phyloP scores from a whole-genome alignment of 139 green algal genomes.

The Nannochloris sp. region DNA sequence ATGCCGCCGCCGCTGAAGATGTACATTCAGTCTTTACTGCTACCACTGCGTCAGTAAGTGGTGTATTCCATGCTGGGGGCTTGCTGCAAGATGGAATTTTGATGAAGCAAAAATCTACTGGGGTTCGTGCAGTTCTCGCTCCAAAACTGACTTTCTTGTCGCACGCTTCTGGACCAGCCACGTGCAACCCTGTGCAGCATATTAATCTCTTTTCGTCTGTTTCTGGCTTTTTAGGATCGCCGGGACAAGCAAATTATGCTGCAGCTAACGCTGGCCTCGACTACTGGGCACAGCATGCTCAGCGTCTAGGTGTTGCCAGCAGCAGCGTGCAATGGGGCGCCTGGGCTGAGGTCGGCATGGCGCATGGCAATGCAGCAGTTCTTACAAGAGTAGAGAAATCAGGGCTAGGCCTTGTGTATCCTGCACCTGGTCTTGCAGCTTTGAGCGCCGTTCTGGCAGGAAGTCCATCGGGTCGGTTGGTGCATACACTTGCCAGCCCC shows the following conservation, averaged over 20 bases:
- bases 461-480: background rate
- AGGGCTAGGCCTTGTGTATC: conserved; percentile 54
- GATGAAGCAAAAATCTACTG: conserved; percentile 29
- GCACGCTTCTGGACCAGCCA: background rate
- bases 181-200: background rate
- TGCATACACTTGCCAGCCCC: background rate
- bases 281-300: background rate
- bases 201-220: conserved; percentile 41
- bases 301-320: background rate
- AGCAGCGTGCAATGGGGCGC: conserved; percentile 39
- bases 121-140: conserved; percentile 17
- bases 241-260: conserved; percentile 41
- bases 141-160: conserved; percentile 20
- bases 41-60: background rate
- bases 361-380: conserved; percentile 16
- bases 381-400: conserved; percentile 43
- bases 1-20: no score
- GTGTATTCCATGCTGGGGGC: conserved; percentile 53
- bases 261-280: conserved; percentile 35
- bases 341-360: conserved; percentile 64
- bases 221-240: conserved; percentile 24
- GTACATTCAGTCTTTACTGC: no score
- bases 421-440: background rate
- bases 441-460: conserved; percentile 22
- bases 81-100: conserved; percentile 59